These are phyloP conservation scores for Leccinum subgranulosum DNA, from an alignment of 768 basidiomycete genomes.

Conservation along the genomic window DNA sequence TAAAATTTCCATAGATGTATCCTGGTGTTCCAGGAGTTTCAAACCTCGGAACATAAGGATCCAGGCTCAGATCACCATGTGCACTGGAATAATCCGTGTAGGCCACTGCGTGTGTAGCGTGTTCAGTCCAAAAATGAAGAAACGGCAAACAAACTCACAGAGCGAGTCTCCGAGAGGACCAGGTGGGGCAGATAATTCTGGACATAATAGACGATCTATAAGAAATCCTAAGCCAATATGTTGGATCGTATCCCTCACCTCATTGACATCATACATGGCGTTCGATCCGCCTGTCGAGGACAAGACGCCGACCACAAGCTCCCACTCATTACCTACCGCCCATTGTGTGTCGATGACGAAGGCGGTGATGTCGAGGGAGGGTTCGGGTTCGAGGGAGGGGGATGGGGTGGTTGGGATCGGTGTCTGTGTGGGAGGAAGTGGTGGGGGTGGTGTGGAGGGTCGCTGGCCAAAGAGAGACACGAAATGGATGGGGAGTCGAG, in stretches of 20 bases:
- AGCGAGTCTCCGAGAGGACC: slow-evolving; percentile 44
- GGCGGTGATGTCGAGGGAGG: slow-evolving; percentile 53
- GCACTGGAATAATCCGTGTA: slow-evolving; percentile 61
- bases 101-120: slow-evolving; percentile 29
- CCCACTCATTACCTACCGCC: slow-evolving; percentile 45
- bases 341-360: slow-evolving; percentile 57
- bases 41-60: slow-evolving; percentile 51
- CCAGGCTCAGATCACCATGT: slow-evolving; percentile 56
- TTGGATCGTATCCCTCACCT: slow-evolving; percentile 31
- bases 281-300: too few relatives aligned
- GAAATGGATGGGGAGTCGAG: slow-evolving; percentile 70
- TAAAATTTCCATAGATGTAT: slow-evolving; percentile 54
- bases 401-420: neutral
- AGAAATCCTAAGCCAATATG: neutral
- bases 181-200: slow-evolving; percentile 49
- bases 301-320: slow-evolving; percentile 30
- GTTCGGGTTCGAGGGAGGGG: slow-evolving; percentile 32
- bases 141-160: slow-evolving; percentile 30
- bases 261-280: too few relatives aligned
- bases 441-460: slow-evolving; percentile 30
- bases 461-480: slow-evolving; percentile 70
- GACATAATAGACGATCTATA: slow-evolving; percentile 48
- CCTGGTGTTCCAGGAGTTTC: slow-evolving; percentile 45
- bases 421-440: slow-evolving; percentile 22
- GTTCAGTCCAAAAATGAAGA: neutral